Conservation (phyloP, 2,329 filamentous ascomycete species). For the Botrytis pseudocinerea region DNA sequence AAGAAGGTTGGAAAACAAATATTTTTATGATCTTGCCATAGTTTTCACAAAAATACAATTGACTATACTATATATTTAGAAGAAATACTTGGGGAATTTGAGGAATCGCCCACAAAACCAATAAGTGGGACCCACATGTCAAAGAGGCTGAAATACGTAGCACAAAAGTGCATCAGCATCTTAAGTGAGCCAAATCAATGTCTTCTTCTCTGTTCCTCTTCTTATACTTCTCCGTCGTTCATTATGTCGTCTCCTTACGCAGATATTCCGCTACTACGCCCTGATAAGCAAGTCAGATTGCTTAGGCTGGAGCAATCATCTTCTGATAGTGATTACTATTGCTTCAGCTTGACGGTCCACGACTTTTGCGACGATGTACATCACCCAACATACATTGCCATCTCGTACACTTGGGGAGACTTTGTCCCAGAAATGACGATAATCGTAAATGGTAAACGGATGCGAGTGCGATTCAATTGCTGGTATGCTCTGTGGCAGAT, state of each 20-base stretch:
- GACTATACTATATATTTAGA: neutral
- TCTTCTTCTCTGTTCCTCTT: neutral
- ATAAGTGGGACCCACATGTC: slow-evolving; percentile 3
- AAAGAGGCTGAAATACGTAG: slow-evolving; percentile 7
- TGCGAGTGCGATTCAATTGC: slow-evolving; percentile 12
- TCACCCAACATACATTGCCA: slow-evolving; percentile 4
- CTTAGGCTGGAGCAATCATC: slow-evolving; percentile 8
- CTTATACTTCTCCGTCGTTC: neutral
- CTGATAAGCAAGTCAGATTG: slow-evolving; percentile 12
- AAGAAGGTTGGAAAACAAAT: neutral
- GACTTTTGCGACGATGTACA: neutral
- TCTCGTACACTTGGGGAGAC: slow-evolving; percentile 17
- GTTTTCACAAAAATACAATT: neutral
- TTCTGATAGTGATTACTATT: neutral
- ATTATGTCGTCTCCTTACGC: slow-evolving; percentile 7
- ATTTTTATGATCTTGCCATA: neutral
- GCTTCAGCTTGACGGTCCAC: slow-evolving; percentile 10
- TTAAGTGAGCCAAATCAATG: neutral
- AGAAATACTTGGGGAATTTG: neutral
- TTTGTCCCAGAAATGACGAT: neutral
- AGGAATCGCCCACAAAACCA: neutral
- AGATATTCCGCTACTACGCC: neutral
- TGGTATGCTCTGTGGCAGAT: slow-evolving; percentile 23
- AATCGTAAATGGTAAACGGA: neutral
- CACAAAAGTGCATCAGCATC: slow-evolving; percentile 5